Conservation (phyloP, 2,329 filamentous ascomycete genomes). For the Dactylonectria macrodidyma region DNA sequence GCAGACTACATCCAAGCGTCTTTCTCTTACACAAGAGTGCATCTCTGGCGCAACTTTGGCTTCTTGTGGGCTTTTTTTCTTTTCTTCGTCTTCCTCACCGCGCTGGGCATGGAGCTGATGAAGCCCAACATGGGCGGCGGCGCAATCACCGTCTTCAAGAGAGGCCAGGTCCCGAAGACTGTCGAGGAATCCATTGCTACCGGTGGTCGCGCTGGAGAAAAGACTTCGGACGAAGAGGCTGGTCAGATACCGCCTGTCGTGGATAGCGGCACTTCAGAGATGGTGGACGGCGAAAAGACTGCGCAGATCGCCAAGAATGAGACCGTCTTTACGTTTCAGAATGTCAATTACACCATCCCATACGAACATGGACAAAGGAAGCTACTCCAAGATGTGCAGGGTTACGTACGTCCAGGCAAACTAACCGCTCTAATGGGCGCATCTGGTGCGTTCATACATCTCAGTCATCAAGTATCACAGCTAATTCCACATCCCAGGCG, state of each 20-base stretch:
- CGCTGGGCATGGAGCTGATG: conserved; percentile 77
- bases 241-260: conserved; percentile 48
- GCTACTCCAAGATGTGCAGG: conserved; percentile 82
- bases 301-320: conserved; percentile 72
- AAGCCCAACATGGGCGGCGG: conserved; percentile 74
- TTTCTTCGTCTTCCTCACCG: conserved; percentile 81
- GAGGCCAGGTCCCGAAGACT: conserved; percentile 72
- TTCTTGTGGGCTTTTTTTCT: conserved; percentile 83
- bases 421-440: conserved; percentile 83
- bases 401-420: conserved; percentile 88
- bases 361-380: conserved; percentile 76
- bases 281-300: conserved; percentile 44
- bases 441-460: conserved; percentile 52
- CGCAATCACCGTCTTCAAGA: conserved; percentile 73
- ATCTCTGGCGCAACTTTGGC: conserved; percentile 84
- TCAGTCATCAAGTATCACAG: neutral
- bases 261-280: conserved; percentile 24
- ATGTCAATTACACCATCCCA: conserved; percentile 65
- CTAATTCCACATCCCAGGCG: conserved; percentile 44
- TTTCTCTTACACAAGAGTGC: conserved; percentile 69
- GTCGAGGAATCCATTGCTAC: conserved; percentile 71
- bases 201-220: conserved; percentile 55
- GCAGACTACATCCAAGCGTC: conserved; percentile 67
- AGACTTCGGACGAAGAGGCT: conserved; percentile 67
- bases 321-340: conserved; percentile 67